Conservation (phyloP, 2,329 filamentous ascomycete species). For the Ophiostoma quercus region DNA sequence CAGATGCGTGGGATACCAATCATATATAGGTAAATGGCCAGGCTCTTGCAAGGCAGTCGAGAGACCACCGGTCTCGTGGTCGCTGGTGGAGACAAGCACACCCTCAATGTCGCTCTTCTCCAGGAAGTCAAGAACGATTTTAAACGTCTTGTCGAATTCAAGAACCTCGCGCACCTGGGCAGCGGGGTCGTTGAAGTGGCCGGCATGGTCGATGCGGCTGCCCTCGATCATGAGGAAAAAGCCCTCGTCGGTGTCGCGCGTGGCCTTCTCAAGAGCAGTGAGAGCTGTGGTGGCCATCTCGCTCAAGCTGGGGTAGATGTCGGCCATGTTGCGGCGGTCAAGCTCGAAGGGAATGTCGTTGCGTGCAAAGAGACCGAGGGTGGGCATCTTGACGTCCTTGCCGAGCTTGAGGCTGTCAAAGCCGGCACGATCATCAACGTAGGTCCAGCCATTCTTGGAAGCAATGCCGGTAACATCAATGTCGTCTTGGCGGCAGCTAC, state of each 20-base stretch:
- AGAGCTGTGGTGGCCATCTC: conserved; percentile 88
- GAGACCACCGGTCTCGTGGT: conserved; percentile 93
- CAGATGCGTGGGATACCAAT: conserved; percentile 79
- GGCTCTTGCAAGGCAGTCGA: conserved; percentile 66
- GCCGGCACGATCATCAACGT: conserved; percentile 63
- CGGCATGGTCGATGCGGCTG: conserved; percentile 91
- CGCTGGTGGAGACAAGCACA: conserved; percentile 82
- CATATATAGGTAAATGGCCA: conserved; percentile 51
- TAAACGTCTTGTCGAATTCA: conserved; percentile 87
- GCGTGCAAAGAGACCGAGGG: conserved; percentile 78
- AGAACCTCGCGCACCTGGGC: conserved; percentile 87
- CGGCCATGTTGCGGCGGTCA: conserved; percentile 72
- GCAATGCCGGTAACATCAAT: conserved; percentile 71
- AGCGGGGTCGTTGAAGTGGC: conserved; percentile 76
- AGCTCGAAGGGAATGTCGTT: conserved; percentile 89
- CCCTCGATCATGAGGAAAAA: conserved; percentile 99
- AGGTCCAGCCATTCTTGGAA: conserved; percentile 71
- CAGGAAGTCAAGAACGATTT: conserved; percentile 78
- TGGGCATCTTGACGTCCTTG: conserved; percentile 64
- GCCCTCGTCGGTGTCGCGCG: conserved; percentile 76
- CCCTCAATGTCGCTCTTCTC: conserved; percentile 66
- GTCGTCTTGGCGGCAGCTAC: conserved; percentile 76
- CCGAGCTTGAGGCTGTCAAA: conserved; percentile 72
- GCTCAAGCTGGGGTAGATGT: conserved; percentile 79
- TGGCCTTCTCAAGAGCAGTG: conserved; percentile 72